phyloP scores from a whole-genome alignment of 148 eudicot genomes.

The Camellia japonica region DNA sequence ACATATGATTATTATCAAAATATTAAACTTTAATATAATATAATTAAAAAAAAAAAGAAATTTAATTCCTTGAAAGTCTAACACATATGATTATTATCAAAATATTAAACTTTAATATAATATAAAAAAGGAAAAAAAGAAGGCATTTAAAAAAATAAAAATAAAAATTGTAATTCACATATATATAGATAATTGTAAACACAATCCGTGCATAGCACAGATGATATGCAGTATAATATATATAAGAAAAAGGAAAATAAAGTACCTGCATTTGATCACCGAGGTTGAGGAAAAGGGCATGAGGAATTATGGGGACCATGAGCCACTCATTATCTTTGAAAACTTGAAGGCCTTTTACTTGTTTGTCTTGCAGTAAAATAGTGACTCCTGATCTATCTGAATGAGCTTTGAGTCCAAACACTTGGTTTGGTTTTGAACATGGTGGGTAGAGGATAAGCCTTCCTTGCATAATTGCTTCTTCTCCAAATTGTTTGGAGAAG shows the following conservation, averaged over 20 bases:
- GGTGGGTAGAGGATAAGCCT: constrained; percentile 37
- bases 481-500: constrained; percentile 25
- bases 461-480: constrained; percentile 22
- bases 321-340: constrained; percentile 43
- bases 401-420: constrained; percentile 42
- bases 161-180: no score
- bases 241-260: not conserved
- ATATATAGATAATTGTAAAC: no score
- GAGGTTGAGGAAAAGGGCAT: constrained; percentile 39
- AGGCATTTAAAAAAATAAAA: no score
- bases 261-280: constrained; percentile 43
- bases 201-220: no score
- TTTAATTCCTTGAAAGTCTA: no score
- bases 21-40: no score
- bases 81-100: no score
- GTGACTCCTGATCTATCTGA: constrained; percentile 41
- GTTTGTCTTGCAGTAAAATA: constrained; percentile 35
- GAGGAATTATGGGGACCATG: constrained; percentile 39
- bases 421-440: constrained; percentile 29
- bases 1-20: no score
- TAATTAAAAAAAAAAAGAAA: no score
- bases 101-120: no score
- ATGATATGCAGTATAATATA: no score
- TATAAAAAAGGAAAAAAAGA: no score
- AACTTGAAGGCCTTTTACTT: constrained; percentile 47